Conservation (phyloP, 306 rosid genomes). For the Vicia sativa region DNA sequence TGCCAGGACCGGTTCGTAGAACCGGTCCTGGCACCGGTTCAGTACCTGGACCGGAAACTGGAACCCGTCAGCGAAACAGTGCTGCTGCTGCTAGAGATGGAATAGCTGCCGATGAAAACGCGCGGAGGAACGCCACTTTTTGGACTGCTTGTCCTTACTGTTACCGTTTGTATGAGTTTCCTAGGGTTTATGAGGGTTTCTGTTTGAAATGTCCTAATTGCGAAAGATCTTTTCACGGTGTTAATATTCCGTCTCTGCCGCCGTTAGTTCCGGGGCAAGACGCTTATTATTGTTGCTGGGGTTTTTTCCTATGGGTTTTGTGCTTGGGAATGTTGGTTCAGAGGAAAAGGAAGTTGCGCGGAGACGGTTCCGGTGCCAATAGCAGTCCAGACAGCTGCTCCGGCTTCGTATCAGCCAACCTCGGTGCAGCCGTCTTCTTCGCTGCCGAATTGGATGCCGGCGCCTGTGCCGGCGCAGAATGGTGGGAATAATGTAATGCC, state of each 20-base stretch:
- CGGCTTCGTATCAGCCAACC: not conserved
- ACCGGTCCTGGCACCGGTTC: constrained; percentile 25
- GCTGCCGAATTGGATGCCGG: constrained; percentile 74
- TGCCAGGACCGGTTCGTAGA: constrained; percentile 50
- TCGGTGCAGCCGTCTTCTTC: not conserved
- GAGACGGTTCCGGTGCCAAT: not conserved
- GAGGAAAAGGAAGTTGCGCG: constrained; percentile 35
- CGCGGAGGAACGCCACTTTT: constrained; percentile 57
- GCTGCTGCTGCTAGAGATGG: constrained; percentile 20
- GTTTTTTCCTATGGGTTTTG: constrained; percentile 84
- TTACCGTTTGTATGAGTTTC: constrained; percentile 77
- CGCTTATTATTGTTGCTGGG: constrained; percentile 93
- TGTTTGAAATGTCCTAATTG: constrained; percentile 81
- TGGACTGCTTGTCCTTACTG: constrained; percentile 98
- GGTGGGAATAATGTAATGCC: constrained; percentile 28
- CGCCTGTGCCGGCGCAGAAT: constrained; percentile 28
- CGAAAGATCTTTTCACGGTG: constrained; percentile 75
- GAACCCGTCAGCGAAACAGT: constrained; percentile 11
- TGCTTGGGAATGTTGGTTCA: constrained; percentile 28
- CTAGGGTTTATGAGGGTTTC: constrained; percentile 72
- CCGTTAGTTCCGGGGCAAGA: constrained; percentile 82
- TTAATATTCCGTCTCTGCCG: constrained; percentile 56
- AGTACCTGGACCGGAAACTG: not conserved
- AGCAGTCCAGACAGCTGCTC: not conserved
- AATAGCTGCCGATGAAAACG: constrained; percentile 29